phyloP scores from a whole-genome alignment of 176 grass and related monocot genomes.

The Bolboschoenus planiculmis region DNA sequence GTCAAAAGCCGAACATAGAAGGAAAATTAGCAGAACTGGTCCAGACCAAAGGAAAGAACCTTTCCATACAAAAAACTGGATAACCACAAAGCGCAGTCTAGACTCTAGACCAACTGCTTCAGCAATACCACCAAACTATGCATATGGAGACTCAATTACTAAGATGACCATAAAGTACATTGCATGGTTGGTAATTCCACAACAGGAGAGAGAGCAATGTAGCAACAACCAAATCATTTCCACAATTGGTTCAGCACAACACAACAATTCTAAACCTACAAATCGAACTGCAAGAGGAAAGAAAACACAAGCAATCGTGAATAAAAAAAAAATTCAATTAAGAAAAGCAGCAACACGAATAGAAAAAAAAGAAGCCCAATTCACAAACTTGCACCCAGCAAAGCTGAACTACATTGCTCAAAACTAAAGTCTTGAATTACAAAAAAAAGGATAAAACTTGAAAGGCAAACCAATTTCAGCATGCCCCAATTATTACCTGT shows the following conservation, averaged over 20 bases:
- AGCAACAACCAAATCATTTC: neutral
- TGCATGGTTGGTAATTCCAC: neutral
- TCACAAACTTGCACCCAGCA: neutral
- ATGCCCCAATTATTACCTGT: slow-evolving; percentile 5
- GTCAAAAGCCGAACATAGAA: neutral
- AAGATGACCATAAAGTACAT: neutral
- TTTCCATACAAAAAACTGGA: neutral
- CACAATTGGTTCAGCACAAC: neutral
- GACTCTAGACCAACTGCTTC: neutral
- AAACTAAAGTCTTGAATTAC: neutral
- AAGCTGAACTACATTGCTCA: neutral
- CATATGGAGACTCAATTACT: neutral
- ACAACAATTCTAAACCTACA: neutral
- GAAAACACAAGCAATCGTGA: neutral
- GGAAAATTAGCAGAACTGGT: neutral
- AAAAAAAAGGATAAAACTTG: neutral
- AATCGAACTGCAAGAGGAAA: slow-evolving; percentile 8
- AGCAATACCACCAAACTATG: neutral
- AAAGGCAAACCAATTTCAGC: neutral
- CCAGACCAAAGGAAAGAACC: neutral
- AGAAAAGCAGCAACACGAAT: neutral
- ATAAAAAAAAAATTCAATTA: neutral
- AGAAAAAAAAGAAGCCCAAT: neutral
- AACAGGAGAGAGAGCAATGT: neutral
- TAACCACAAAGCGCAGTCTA: neutral